Evolutionary conservation across 2,329 filamentous ascomycete species (phyloP).

Genomic region (Lecanicillium sp.): DNA sequence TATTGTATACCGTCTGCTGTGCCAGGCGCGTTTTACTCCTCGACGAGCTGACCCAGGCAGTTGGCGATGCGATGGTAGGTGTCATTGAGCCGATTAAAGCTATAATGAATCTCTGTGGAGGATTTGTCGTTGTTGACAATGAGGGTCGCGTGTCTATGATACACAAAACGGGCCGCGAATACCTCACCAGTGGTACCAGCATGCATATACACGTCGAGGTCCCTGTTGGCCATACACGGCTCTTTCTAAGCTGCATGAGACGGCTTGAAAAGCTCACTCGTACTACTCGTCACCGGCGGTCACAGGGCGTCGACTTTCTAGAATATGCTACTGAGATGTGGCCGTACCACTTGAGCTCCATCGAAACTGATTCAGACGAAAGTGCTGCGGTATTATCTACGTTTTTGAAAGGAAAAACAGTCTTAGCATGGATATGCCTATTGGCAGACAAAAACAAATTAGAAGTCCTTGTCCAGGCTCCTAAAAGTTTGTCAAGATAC

Average conservation of each 20-base stretch:
- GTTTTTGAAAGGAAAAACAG: conserved; percentile 20
- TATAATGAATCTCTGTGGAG: conserved; percentile 25
- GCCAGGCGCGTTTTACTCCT: conserved; percentile 20
- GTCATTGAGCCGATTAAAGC: conserved; percentile 23
- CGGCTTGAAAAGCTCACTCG: conserved; percentile 17
- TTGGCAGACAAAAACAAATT: conserved; percentile 22
- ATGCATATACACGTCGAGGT: conserved; percentile 16
- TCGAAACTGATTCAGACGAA: conserved; percentile 17
- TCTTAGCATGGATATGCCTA: conserved; percentile 29
- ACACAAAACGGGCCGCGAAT: conserved; percentile 32
- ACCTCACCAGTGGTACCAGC: conserved; percentile 18
- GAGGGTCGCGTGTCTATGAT: conserved; percentile 23
- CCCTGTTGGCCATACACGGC: conserved; percentile 15
- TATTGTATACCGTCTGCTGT: conserved; percentile 22
- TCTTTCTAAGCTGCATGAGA: conserved; percentile 21
- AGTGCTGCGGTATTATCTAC: background rate
- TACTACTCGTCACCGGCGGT: conserved; percentile 12
- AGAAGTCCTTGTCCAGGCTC: conserved; percentile 18
- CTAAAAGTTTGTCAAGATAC: background rate
- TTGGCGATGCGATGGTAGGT: conserved; percentile 16
- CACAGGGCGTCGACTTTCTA: conserved; percentile 14
- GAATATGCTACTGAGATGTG: conserved; percentile 22
- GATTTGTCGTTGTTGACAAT: conserved; percentile 27
- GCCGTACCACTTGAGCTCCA: conserved; percentile 21
- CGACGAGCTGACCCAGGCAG: conserved; percentile 20